Conservation (phyloP, 2,329 filamentous ascomycete species). For the Microthyrium microscopicum region DNA sequence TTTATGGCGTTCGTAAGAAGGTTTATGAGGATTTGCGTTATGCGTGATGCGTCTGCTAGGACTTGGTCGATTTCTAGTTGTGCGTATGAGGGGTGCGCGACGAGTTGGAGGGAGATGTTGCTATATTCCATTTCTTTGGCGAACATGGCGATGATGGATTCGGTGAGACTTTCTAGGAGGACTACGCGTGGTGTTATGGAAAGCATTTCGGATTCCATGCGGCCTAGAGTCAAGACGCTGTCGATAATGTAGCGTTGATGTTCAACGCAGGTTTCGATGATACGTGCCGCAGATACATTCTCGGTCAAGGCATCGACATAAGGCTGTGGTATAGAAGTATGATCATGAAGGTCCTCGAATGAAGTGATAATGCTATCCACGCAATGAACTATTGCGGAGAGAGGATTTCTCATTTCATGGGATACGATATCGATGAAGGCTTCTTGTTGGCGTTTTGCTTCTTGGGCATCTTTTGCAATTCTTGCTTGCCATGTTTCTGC, state of each 20-base stretch:
- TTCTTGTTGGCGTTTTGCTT: constrained; percentile 5
- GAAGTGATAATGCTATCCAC: constrained; percentile 4
- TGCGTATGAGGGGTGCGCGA: background rate
- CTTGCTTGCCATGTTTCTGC: constrained; percentile 1
- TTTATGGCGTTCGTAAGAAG: constrained; percentile 7
- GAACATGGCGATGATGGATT: constrained; percentile 5
- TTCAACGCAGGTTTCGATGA: constrained; percentile 2
- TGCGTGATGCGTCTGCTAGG: constrained; percentile 3
- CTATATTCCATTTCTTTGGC: background rate
- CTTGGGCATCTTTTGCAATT: constrained; percentile 1
- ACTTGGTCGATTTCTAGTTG: constrained; percentile 1
- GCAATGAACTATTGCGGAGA: constrained; percentile 5
- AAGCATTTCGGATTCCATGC: background rate
- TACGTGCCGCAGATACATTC: background rate
- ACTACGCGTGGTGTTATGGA: constrained; percentile 1
- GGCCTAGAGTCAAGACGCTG: background rate
- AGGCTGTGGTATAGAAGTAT: background rate
- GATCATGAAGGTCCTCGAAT: background rate
- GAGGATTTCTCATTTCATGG: constrained; percentile 6
- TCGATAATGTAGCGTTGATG: constrained; percentile 4
- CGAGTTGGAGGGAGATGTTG: background rate
- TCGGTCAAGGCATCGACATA: background rate
- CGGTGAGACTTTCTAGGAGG: background rate
- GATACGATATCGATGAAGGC: constrained; percentile 1
- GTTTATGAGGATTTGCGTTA: constrained; percentile 4